Base-by-base conservation (phyloP, 371 early-diverging fungal genomes). In the Mucor piriformis region DNA sequence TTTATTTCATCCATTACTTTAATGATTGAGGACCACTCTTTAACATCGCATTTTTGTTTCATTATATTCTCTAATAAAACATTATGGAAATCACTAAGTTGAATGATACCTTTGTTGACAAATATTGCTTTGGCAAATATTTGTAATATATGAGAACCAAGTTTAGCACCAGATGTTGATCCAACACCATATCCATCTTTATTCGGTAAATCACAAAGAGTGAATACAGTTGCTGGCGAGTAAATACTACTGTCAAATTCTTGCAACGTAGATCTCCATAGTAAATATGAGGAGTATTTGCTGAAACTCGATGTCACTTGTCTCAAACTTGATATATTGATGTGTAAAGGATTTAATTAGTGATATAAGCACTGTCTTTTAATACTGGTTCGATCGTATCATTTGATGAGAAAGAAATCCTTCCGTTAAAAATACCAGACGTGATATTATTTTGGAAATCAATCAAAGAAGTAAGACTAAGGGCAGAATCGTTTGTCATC, bases 331-430 rank as follows among this genome's bases (percentile, higher is more conserved):
- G 59, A 59, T 44, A 59, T 51, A 59, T 44, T 59, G 51, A 51
- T 44, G 35, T 51, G 51, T 34, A 24, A 59, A 51, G 59, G 59
- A 59, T 59, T 59, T 59, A 44, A 59, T 59, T 59, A 58, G 59
- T 33, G 59, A 58, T 50, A 42, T 43, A 40, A 38, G 29, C 50
- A 58, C 23, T 58, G 50, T 40, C 44, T 43, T 58, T 57, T 49
- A 57, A 37, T 38, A 49, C 57, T 57, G 57, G 57, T 50, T 57
- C 50, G 37, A 50, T 50, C 50, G 18, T 50, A 50, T 50, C 50
- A 58, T 58, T 58, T 58, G 59, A 58, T 58, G 59, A 43, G 51
- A 58, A 58, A 58, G 50, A 58, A 58, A 50, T 58, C 43, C 51
- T 58, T 58, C 59, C 43, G 51, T 58, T 32, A 58, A 50, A 58